Conservation (phyloP, 2,329 filamentous ascomycete species). For the Scorias spongiosa region DNA sequence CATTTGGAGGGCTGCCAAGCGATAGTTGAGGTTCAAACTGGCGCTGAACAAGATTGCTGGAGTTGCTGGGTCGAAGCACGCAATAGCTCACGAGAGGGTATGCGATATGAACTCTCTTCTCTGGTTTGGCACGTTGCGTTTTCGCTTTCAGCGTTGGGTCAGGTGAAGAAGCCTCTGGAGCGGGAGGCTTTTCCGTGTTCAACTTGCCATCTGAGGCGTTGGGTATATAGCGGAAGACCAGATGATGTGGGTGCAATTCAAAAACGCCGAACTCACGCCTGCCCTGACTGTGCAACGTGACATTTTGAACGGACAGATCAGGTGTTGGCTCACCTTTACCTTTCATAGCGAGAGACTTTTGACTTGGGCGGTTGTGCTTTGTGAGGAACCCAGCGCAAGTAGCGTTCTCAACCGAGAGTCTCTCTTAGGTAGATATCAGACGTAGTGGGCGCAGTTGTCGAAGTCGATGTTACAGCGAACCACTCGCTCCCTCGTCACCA, state of each 20-base stretch:
- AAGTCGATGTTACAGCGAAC: no score
- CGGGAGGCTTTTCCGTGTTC: not conserved
- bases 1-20: not conserved
- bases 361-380: no score
- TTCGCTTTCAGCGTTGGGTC: slow-evolving; percentile 7
- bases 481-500: no score
- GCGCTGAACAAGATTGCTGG: not conserved
- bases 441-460: no score
- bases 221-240: slow-evolving; percentile 46
- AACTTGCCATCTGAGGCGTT: slow-evolving; percentile 7
- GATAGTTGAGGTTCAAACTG: not conserved
- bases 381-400: no score
- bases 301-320: slow-evolving; percentile 37
- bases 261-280: slow-evolving; percentile 43
- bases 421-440: no score
- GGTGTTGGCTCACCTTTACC: not conserved
- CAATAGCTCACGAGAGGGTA: slow-evolving; percentile 84
- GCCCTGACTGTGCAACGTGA: slow-evolving; percentile 43
- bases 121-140: slow-evolving; percentile 59
- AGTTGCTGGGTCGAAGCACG: slow-evolving; percentile 46
- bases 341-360: not conserved
- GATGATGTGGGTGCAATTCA: slow-evolving; percentile 47
- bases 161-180: no score
- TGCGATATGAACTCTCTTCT: slow-evolving; percentile 40
- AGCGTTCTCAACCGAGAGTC: no score